These are phyloP conservation scores for Bonnemaisonia californica DNA, from an alignment of 31 red algal species.

Conservation along the genomic window DNA sequence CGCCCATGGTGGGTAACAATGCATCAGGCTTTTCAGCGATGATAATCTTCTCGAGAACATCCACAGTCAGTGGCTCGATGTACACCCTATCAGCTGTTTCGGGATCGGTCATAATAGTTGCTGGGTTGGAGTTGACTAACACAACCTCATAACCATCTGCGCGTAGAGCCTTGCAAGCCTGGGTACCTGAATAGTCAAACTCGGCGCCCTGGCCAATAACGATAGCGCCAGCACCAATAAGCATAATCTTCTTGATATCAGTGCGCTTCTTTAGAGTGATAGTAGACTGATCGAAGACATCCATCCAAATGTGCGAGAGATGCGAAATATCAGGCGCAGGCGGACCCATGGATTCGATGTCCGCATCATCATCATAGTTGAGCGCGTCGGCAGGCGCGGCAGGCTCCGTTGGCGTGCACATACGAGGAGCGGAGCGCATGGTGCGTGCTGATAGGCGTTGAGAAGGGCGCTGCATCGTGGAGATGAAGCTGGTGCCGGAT, in stretches of 20 bases:
- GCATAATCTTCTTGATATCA: slow-evolving; percentile 89
- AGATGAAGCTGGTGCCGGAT: background rate
- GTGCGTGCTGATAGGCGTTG: background rate
- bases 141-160: slow-evolving; percentile 92
- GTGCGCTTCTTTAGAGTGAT: slow-evolving; percentile 46
- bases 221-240: slow-evolving; percentile 97
- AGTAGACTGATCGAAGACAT: background rate
- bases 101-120: slow-evolving; percentile 99
- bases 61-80: slow-evolving; percentile 90
- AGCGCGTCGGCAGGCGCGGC: background rate
- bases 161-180: slow-evolving; percentile 97
- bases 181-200: slow-evolving; percentile 99
- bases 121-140: slow-evolving; percentile 97
- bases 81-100: slow-evolving; percentile 97
- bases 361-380: background rate
- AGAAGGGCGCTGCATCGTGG: background rate
- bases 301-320: background rate
- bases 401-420: background rate
- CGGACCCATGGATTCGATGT: background rate
- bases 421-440: background rate
- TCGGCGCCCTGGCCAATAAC: slow-evolving; percentile 98
- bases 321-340: background rate
- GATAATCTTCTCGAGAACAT: slow-evolving; percentile 91
- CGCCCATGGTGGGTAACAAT: slow-evolving; percentile 96
- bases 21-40: slow-evolving; percentile 88